Evolutionary conservation across 2,329 filamentous ascomycete species (phyloP).

Genomic region (Pseudogymnoascus sp.): DNA sequence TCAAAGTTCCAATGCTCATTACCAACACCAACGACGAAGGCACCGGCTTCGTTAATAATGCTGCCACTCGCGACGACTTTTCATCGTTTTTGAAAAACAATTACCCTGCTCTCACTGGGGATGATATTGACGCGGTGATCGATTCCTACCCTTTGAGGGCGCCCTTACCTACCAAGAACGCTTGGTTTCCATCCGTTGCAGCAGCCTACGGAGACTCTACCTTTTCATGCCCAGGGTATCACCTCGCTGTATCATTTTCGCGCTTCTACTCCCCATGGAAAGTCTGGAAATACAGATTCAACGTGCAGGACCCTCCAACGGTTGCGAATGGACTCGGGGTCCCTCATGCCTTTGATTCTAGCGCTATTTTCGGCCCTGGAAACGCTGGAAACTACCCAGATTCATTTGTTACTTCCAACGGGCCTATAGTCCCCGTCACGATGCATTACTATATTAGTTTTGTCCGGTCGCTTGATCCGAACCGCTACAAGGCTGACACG

Average conservation of each 20-base stretch:
- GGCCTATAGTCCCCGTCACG: slow-evolving; percentile 20
- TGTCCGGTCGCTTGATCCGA: slow-evolving; percentile 32
- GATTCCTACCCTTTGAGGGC: slow-evolving; percentile 22
- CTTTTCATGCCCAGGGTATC: slow-evolving; percentile 37
- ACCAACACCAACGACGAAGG: slow-evolving; percentile 18
- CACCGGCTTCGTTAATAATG: slow-evolving; percentile 15
- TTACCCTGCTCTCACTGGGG: slow-evolving; percentile 27
- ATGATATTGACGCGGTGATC: slow-evolving; percentile 20
- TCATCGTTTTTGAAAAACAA: slow-evolving; percentile 28
- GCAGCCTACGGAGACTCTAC: slow-evolving; percentile 37
- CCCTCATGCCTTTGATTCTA: slow-evolving; percentile 28
- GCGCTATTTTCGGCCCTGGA: slow-evolving; percentile 30
- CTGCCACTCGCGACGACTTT: not conserved
- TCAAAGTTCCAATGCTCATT: slow-evolving; percentile 33
- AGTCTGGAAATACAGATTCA: slow-evolving; percentile 33
- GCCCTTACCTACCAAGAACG: slow-evolving; percentile 21
- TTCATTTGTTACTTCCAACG: slow-evolving; percentile 27
- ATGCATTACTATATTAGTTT: slow-evolving; percentile 37
- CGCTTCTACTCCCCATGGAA: not conserved
- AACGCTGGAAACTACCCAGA: slow-evolving; percentile 20
- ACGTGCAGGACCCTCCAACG: slow-evolving; percentile 33
- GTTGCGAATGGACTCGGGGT: slow-evolving; percentile 29
- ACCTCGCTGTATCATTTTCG: not conserved
- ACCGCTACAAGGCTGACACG: slow-evolving; percentile 24
- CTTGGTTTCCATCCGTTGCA: slow-evolving; percentile 31